phyloP scores from a whole-genome alignment of 768 basidiomycete genomes.

The Mycena galopus region DNA sequence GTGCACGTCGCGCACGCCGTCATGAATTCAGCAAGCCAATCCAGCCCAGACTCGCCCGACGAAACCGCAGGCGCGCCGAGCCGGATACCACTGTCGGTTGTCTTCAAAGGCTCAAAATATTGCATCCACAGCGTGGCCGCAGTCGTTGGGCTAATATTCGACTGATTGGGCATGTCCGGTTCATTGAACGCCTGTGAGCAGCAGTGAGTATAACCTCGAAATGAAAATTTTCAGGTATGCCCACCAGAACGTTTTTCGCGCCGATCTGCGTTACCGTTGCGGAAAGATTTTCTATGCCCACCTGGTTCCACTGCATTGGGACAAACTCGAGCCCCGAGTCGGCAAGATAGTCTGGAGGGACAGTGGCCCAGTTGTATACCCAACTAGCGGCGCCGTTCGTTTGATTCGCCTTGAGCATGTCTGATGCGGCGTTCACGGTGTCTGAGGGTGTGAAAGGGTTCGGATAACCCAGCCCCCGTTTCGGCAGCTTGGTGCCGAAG shows the following conservation, averaged over 20 bases:
- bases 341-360: conserved; percentile 46
- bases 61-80: conserved; percentile 54
- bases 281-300: conserved; percentile 46
- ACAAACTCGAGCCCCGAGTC: conserved; percentile 49
- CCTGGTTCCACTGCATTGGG: conserved; percentile 56
- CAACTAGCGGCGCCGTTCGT: conserved; percentile 27
- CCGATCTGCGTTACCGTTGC: conserved; percentile 47
- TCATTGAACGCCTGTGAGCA: conserved; percentile 44
- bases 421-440: neutral
- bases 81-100: conserved; percentile 40
- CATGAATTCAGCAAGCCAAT: conserved; percentile 51
- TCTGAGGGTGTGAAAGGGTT: neutral
- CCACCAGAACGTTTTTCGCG: conserved; percentile 37
- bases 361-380: conserved; percentile 59
- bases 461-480: neutral
- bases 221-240: neutral
- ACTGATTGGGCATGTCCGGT: conserved; percentile 49
- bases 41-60: conserved; percentile 45
- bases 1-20: conserved; percentile 51
- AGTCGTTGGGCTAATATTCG: conserved; percentile 46
- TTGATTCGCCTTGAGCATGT: neutral
- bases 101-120: conserved; percentile 52
- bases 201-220: neutral
- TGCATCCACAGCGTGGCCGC: conserved; percentile 53
- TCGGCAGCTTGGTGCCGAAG: neutral